Evolutionary conservation across 2,329 filamentous ascomycete species (phyloP).

Genomic region (Onygenales sp.): DNA sequence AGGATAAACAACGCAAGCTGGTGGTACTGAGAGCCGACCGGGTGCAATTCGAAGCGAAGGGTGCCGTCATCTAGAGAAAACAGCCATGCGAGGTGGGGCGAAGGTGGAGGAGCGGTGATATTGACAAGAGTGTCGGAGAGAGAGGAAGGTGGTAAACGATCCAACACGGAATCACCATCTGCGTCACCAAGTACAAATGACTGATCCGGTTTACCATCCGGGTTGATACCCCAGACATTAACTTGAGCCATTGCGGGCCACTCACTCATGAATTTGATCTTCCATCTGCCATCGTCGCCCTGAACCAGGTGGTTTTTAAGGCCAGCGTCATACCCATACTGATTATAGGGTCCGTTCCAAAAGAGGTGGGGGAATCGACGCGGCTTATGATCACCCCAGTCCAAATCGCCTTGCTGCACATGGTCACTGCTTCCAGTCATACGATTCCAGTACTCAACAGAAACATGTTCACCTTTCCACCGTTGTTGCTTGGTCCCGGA

Average conservation of each 20-base stretch:
- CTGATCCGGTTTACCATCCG: constrained; percentile 52
- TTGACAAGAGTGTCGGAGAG: constrained; percentile 49
- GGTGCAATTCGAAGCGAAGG: constrained; percentile 42
- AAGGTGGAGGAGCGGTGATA: constrained; percentile 46
- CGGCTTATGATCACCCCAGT: constrained; percentile 27
- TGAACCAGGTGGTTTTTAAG: constrained; percentile 45
- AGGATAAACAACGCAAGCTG: constrained; percentile 49
- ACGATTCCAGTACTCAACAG: constrained; percentile 54
- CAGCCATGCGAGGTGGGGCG: constrained; percentile 47
- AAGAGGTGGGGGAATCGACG: constrained; percentile 54
- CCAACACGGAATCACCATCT: constrained; percentile 50
- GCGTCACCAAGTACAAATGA: constrained; percentile 52
- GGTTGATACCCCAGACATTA: constrained; percentile 59
- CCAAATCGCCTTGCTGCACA: constrained; percentile 50
- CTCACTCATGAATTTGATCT: constrained; percentile 52
- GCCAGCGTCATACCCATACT: constrained; percentile 55
- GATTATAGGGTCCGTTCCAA: constrained; percentile 53
- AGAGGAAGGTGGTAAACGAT: constrained; percentile 52
- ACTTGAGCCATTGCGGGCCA: constrained; percentile 54
- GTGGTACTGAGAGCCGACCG: constrained; percentile 43
- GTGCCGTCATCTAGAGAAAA: constrained; percentile 48
- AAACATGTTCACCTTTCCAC: constrained; percentile 54
- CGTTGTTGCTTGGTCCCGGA: constrained; percentile 47
- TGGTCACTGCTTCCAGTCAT: constrained; percentile 51
- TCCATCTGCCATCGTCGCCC: constrained; percentile 42